Evolutionary conservation across 331 rosid genomes (phyloP), one percentile per base, ranked within the genome.

Genomic region (Rhamnella rubrinervis): DNA sequence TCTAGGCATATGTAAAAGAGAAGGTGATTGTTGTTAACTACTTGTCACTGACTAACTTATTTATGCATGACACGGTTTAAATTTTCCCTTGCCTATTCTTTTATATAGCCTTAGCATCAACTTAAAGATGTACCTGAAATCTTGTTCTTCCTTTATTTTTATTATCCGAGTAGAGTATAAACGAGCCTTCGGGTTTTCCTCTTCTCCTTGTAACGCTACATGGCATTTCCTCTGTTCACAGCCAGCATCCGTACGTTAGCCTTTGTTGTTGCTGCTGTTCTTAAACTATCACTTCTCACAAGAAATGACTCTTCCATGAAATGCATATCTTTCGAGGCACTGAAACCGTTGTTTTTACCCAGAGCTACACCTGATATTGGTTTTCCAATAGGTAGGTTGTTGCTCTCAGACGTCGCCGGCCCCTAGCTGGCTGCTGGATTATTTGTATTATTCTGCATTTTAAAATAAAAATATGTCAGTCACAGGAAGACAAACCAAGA

Each of bases 121-220:
- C n/a, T n/a, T n/a, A n/a, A n/a, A n/a, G n/a, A n/a, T n/a, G n/a
- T n/a, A n/a, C n/a, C n/a, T n/a, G n/a, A n/a, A n/a, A n/a, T n/a
- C n/a, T n/a, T n/a, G n/a, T n/a, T n/a, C n/a, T n/a, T n/a, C n/a
- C n/a, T n/a, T n/a, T n/a, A n/a, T n/a, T n/a, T n/a, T n/a, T n/a
- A n/a, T n/a, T n/a, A n/a, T n/a, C n/a, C n/a, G n/a, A n/a, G n/a
- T n/a, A n/a, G n/a, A n/a, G n/a, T n/a, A n/a, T n/a, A n/a, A 7
- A 13, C 52, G 44, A 28, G 80, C 95, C 95, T 88, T 73, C 95
- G 81, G 41, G 37, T 83, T 78, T 85, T 88, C 85, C 78, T 86
- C 66, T 88, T 88, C 85, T 88, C 95, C 78, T 79, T 83, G 81
- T 88, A 88, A 61, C 95, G 91, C 47, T 81, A 86, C 95, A 88